phyloP scores from a whole-genome alignment of 768 basidiomycete genomes.

The Russula virescens region DNA sequence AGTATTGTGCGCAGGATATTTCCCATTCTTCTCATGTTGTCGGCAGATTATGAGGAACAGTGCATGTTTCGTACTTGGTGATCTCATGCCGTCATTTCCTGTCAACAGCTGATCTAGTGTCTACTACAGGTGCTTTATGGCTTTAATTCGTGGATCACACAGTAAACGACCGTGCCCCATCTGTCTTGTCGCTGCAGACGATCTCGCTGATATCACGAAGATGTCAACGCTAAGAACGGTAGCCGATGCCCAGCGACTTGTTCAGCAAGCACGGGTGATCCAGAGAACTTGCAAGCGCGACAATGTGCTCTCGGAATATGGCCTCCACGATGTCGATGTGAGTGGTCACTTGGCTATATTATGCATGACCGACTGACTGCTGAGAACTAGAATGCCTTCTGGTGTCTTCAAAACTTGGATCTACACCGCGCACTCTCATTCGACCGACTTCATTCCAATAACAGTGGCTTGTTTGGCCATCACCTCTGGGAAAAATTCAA shows the following conservation, averaged over 20 bases:
- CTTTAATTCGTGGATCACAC: background rate
- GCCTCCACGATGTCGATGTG: background rate
- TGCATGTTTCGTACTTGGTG: background rate
- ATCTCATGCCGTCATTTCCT: background rate
- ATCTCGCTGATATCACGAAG: background rate
- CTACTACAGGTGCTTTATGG: background rate
- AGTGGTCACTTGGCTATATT: background rate
- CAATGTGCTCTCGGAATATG: background rate
- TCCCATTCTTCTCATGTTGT: conserved; percentile 27
- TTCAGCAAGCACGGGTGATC: background rate
- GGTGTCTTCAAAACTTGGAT: background rate
- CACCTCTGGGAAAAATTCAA: background rate
- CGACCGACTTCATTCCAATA: background rate
- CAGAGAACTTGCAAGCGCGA: background rate
- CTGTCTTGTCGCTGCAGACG: background rate
- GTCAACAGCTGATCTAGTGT: background rate
- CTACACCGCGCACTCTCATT: background rate
- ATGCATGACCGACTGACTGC: background rate
- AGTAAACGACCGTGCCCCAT: background rate
- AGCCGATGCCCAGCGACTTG: background rate
- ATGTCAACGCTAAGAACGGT: background rate
- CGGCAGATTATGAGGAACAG: conserved; percentile 31
- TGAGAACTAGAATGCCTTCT: background rate
- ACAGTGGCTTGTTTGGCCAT: background rate
- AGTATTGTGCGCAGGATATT: conserved; percentile 13